These are phyloP conservation scores for Eutrema japonicum DNA, from an alignment of 345 rosid genomes.

Conservation along the genomic window DNA sequence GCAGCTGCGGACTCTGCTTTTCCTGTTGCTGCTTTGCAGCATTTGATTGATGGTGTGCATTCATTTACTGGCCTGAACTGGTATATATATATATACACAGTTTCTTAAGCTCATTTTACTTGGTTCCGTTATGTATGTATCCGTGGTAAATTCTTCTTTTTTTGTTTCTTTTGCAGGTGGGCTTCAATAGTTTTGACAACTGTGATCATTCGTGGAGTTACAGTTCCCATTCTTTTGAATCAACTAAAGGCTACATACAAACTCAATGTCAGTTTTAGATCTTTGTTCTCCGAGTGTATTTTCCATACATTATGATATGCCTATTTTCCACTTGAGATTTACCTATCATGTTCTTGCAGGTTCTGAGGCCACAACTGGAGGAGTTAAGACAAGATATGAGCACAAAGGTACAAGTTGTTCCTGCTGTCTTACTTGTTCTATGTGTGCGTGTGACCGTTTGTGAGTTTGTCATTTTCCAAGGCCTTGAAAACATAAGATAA, in stretches of 20 bases:
- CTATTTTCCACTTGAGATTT: not conserved
- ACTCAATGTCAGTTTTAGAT: conserved; percentile 46
- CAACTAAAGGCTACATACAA: conserved; percentile 53
- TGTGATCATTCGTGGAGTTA: conserved; percentile 51
- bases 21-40: conserved; percentile 67
- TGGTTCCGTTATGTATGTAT: not conserved
- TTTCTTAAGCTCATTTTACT: conserved; percentile 1
- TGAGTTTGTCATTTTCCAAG: conserved; percentile 15
- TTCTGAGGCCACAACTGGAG: conserved; percentile 55
- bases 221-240: conserved; percentile 52
- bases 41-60: conserved; percentile 63
- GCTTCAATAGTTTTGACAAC: conserved; percentile 57
- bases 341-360: conserved; percentile 38
- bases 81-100: conserved; percentile 32
- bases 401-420: conserved; percentile 40
- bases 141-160: not conserved
- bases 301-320: not conserved
- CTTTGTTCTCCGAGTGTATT: not conserved
- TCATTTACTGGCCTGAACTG: conserved; percentile 62
- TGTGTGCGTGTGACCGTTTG: conserved; percentile 1
- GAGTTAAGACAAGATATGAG: conserved; percentile 47
- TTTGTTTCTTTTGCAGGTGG: conserved; percentile 47
- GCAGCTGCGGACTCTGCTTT: conserved; percentile 78
- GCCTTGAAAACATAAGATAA: too few relatives aligned
- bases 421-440: conserved; percentile 14